Evolutionary conservation across 352 stramenopile species (phyloP).

Genomic region (Stephanocyclus meneghinianus): DNA sequence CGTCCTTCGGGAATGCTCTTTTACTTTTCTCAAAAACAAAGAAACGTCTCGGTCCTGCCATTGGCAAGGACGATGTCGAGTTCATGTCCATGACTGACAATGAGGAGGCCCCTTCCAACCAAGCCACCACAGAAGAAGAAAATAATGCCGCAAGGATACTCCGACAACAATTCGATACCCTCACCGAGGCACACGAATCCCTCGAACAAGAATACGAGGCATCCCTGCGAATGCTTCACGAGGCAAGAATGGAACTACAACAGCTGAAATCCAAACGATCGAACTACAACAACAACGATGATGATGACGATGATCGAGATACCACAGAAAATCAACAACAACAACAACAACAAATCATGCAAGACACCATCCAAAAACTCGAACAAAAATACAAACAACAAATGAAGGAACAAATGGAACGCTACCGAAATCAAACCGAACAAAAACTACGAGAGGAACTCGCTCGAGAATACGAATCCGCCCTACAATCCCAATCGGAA

Average conservation of each 20-base stretch:
- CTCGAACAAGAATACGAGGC: constrained; percentile 49
- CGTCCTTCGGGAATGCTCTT: background rate
- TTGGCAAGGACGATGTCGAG: background rate
- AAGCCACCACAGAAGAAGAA: background rate
- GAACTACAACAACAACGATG: background rate
- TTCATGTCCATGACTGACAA: background rate
- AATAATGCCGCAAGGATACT: background rate
- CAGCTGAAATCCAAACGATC: constrained; percentile 17
- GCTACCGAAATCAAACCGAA: constrained; percentile 17
- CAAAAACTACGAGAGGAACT: constrained; percentile 19
- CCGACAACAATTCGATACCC: constrained; percentile 17
- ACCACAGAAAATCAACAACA: constrained; percentile 2
- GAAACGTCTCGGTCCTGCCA: background rate
- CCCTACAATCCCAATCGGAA: background rate
- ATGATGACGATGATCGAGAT: background rate
- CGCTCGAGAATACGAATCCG: constrained; percentile 19
- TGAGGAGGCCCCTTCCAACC: background rate
- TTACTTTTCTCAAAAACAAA: background rate
- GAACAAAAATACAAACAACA: constrained; percentile 40
- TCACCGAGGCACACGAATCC: constrained; percentile 25
- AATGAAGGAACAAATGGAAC: constrained; percentile 44
- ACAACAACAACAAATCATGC: constrained; percentile 35
- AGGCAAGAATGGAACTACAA: constrained; percentile 41
- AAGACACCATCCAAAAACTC: constrained; percentile 28
- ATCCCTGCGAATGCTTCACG: constrained; percentile 47